Evolutionary conservation across 225 moss, liverwort and hornwort genomes (phyloP), one percentile per base, ranked within the genome.

Genomic region (Ulota crispa): DNA sequence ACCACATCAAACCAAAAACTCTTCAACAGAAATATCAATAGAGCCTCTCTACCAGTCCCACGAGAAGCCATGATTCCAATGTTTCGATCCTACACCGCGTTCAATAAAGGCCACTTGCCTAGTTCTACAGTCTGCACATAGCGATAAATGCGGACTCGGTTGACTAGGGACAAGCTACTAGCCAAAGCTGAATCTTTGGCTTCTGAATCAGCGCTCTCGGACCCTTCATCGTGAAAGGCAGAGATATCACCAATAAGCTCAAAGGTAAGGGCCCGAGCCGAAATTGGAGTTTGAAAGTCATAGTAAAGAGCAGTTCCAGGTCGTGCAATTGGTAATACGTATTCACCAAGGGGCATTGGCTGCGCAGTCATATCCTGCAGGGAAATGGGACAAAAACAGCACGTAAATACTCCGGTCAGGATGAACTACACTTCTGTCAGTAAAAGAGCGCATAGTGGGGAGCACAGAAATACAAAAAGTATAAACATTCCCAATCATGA

Each of bases 21-120:
- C 70, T 83, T 64, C 50, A 76, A 71, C 37, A 62, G 34, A 63
- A 80, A 63, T 36, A 62, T 63, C 78, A 78, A 62, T 47, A 80
- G 36, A 80, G 80, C 71, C 72, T 80, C 79, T 79, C 72, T 72
- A 80, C 63, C 53, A 78, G 39, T 78, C 71, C 45, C 69, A 21
- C 45, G 34, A 81, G 78, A 81, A 43, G 64, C 63, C 28, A 78
- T 67, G 31, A 69, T 70, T 70, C 43, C 69, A 59, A 69, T 43
- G 59, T 30, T 70, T 60, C 60, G 59, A 66, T 81, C 88, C 88
- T 91, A 99, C 61, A 99, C 91, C 31, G 93, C 91, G 88, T 96
- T 94, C 68, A 95, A 88, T 80, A 94, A 89, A 71, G 98, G 98
- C 98, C 98, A 99, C 88, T 94, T 99, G 89, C 95, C 93, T 76